phyloP scores from a whole-genome alignment of 2,329 filamentous ascomycete species.

The Colletotrichum magnum region DNA sequence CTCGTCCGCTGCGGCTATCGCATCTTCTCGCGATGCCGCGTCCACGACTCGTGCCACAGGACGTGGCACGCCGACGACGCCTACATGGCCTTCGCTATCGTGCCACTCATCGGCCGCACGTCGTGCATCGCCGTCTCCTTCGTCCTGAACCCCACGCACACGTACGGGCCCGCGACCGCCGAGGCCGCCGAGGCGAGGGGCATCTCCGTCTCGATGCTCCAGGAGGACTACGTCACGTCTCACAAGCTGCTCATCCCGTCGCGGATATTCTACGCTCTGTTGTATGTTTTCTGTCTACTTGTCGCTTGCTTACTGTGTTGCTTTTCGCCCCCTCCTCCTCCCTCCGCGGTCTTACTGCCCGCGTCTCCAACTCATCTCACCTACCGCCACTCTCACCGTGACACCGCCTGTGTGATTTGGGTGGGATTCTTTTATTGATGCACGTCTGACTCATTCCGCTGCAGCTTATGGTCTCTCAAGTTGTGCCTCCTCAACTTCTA shows the following conservation, averaged over 20 bases:
- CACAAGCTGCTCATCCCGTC: constrained; percentile 47
- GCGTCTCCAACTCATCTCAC: background rate
- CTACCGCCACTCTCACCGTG: background rate
- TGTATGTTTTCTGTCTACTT: constrained; percentile 41
- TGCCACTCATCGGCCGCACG: constrained; percentile 48
- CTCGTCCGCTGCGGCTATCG: constrained; percentile 48
- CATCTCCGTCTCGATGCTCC: constrained; percentile 39
- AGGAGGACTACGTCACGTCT: constrained; percentile 44
- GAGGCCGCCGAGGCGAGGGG: constrained; percentile 42
- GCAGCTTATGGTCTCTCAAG: constrained; percentile 49
- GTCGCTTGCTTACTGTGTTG: background rate
- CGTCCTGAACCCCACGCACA: constrained; percentile 46
- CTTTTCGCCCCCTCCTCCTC: background rate
- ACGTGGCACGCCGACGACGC: constrained; percentile 50
- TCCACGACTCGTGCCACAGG: constrained; percentile 48
- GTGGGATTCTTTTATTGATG: background rate
- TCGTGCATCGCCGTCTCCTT: constrained; percentile 45
- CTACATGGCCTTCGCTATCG: constrained; percentile 50
- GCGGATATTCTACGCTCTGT: constrained; percentile 49
- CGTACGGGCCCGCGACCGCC: constrained; percentile 26
- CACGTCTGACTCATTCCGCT: constrained; percentile 17
- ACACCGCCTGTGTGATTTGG: background rate
- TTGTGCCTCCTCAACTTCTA: constrained; percentile 49
- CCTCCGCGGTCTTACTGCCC: background rate
- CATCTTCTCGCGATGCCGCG: constrained; percentile 45